Base-by-base conservation (phyloP, 2,329 filamentous ascomycete species). In the Diaporthe sp. region DNA sequence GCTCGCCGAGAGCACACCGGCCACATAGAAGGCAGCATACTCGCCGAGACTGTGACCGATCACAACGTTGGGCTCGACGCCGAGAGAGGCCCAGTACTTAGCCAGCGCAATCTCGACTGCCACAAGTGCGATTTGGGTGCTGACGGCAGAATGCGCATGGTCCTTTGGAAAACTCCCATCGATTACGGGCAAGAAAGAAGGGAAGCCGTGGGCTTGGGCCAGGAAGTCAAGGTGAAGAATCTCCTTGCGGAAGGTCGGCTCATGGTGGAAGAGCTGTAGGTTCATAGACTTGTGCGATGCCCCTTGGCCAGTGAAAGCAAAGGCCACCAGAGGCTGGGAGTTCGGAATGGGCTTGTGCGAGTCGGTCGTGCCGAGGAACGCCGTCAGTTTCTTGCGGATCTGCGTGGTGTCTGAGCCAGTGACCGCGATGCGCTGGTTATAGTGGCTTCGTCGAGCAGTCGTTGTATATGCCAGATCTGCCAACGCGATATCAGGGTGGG, bases 11-110 rank as follows among this genome's bases (percentile, higher is more conserved):
- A n/a, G n/a, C n/a, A n/a, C n/a, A n/a, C n/a, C n/a, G n/a, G n/a
- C n/a, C n/a, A n/a, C n/a, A n/a, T n/a, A n/a, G n/a, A n/a, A n/a
- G n/a, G 42, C 42, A 8, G 92, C 91, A 77, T 93, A 93, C 80
- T 94, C 92, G 58, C 92, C 92, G 27, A 94, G 83, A 76, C 90
- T 92, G 79, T 89, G 88, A 9, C 88, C 88, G 15, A 89, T 79
- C 3, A 89, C 87, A 1, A 61, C 63, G 35, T 53, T 25, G 3
- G 88, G 87, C 25, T 80, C 35, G 17, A 90, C 81, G 39, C 86
- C 87, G 27, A 93, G 81, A 0, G 80, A 81, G 0, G 75, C 76
- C 86, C 86, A 88, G 0, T 84, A 78, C 27, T 80, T 79, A 7
- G 82, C 82, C 3, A 44, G 42, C 5, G 42, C 42, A 13, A 44